Percentiles rank a stretch among this genome's conserved stretches.
phyloP scores from a whole-genome alignment of 2,329 filamentous ascomycete species.

The Fusarium sterilihyphosum region DNA sequence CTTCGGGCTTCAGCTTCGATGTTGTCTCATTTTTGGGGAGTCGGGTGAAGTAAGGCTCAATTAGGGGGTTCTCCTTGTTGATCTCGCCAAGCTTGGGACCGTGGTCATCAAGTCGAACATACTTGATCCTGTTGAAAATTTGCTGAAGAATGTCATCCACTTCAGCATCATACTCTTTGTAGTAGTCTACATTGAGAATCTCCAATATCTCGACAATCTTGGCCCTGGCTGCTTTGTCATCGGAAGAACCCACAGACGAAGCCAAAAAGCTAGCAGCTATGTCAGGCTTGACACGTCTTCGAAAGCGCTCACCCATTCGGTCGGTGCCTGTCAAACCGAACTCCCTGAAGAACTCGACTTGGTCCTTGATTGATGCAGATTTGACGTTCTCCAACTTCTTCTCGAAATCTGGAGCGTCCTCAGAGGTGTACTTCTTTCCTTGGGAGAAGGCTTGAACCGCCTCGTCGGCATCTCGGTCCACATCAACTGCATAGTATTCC shows the following conservation, averaged over 20 bases:
- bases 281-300: constrained; percentile 74
- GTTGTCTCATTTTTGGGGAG: constrained; percentile 83
- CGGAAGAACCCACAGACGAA: constrained; percentile 67
- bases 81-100: constrained; percentile 88
- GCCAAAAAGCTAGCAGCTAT: constrained; percentile 68
- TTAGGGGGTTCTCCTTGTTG: constrained; percentile 78
- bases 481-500: constrained; percentile 91
- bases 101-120: constrained; percentile 90
- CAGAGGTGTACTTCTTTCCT: constrained; percentile 65
- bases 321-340: constrained; percentile 77
- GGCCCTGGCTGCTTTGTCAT: constrained; percentile 62
- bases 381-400: constrained; percentile 59
- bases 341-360: constrained; percentile 71
- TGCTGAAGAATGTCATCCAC: constrained; percentile 86
- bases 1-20: constrained; percentile 76
- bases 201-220: constrained; percentile 75
- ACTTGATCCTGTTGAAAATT: constrained; percentile 93
- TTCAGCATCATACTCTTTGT: constrained; percentile 91
- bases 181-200: constrained; percentile 86
- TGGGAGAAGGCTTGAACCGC: constrained; percentile 77
- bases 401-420: constrained; percentile 51
- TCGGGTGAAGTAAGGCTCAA: constrained; percentile 95
- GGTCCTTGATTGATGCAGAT: constrained; percentile 56
- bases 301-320: constrained; percentile 81
- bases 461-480: constrained; percentile 75